Base-by-base conservation (phyloP, 495 filamentous ascomycete species). In the Aspergillus sclerotiicarbonarius region DNA sequence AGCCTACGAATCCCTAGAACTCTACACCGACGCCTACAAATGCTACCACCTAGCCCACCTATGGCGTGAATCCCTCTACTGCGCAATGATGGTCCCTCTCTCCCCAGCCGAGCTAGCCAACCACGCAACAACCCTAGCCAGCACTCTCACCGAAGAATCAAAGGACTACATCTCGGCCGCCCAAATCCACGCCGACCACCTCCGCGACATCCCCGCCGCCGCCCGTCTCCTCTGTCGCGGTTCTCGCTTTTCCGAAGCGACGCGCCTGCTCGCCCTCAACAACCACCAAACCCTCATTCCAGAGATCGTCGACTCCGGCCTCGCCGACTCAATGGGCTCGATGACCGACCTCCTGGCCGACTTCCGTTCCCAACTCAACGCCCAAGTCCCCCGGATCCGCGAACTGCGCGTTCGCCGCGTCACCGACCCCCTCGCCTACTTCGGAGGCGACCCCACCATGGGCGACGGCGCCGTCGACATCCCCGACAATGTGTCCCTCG, bases 261-360 rank as follows among this genome's bases (percentile, higher is more conserved):
- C 92, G 61, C 87, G 90, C 29, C 72, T 95, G 8, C 73, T 84
- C 31, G 80, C 80, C 5, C 65, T 84, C 0, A 67, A 81, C 56
- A 75, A 77, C 47, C 76, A 76, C 21, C 63, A 73, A 15, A 64
- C 72, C 41, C 70, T 82, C 15, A 73, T 88, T 20, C 67, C 71
- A 6, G 72, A 76, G 10, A 80, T 95, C 35, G 76, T 92, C 32
- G 92, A 98, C 72, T 66, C 81, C 0, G 90, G 89, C 3, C 82
- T 98, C 10, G 82, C 82, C 4, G 92, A 97, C 53, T 83, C 84
- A 6, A 83, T 91, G 60, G 88, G 87, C 10, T 78, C 80, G 37
- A 89, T 85, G 68, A 96, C 90, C 2, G 94, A 98, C 66, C 82
- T 97, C 19, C 80, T 98, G 20, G 89, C 92, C 2, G 94, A 98